Percentiles rank a stretch among this genome's conserved stretches.
Conservation (phyloP, 306 rosid genomes). For the Lathyrus sativus region DNA sequence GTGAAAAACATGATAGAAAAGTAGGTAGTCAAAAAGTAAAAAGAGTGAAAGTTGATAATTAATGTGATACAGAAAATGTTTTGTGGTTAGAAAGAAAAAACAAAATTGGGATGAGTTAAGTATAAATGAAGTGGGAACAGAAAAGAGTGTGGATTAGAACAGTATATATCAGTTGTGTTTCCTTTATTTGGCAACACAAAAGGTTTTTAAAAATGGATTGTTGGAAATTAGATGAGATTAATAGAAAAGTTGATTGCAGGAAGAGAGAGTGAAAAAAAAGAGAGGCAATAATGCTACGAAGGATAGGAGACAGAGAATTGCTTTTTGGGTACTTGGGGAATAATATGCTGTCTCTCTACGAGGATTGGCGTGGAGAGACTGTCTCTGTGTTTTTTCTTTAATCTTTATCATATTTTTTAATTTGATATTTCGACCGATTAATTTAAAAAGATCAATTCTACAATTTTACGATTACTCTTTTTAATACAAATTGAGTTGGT, state of each 20-base stretch:
- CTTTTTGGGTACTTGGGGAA: slow-evolving; percentile 96
- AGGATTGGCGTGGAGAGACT: slow-evolving; percentile 75
- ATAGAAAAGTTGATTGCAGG: slow-evolving; percentile 57
- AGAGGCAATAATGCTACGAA: slow-evolving; percentile 67
- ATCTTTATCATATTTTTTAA: background rate
- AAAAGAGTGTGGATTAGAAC: slow-evolving; percentile 37
- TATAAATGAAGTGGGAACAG: slow-evolving; percentile 45
- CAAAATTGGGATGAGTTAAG: slow-evolving; percentile 31
- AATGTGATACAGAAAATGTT: slow-evolving; percentile 47
- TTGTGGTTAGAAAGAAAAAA: slow-evolving; percentile 33
- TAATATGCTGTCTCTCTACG: slow-evolving; percentile 91
- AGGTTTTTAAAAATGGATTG: slow-evolving; percentile 47
- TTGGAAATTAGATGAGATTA: slow-evolving; percentile 57
- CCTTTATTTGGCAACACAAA: slow-evolving; percentile 46
- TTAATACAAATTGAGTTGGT: too few relatives aligned
- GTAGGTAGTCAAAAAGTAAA: slow-evolving; percentile 42
- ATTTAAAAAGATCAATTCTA: too few relatives aligned
- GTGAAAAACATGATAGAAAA: slow-evolving; percentile 35
- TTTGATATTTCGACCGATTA: too few relatives aligned
- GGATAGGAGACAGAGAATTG: slow-evolving; percentile 87
- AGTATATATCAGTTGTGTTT: slow-evolving; percentile 41
- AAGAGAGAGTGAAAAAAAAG: slow-evolving; percentile 17
- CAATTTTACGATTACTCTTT: too few relatives aligned
- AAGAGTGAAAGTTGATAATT: slow-evolving; percentile 41
- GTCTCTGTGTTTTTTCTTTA: background rate